Evolutionary conservation across 805 yeast genomes (phyloP), one percentile per base, ranked within the genome.

Genomic region (Schizosaccharomyces octosporus): DNA sequence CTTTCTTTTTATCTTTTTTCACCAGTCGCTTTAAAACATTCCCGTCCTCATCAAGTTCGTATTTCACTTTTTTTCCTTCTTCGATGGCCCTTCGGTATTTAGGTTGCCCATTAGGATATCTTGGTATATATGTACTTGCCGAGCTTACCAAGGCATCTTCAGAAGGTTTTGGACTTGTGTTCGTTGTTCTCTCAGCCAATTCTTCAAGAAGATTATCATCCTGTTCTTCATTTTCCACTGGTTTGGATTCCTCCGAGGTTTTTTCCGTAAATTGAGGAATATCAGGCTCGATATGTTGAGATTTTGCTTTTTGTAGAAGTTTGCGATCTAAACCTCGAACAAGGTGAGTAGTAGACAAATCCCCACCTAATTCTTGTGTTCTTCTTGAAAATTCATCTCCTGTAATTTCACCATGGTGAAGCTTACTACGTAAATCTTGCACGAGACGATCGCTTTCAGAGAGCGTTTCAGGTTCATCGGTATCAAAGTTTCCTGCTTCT

Each of bases 281-380:
- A 45, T 45, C 51, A n/a, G 27, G 27, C 27, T n/a, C 51, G 7
- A 45, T n/a, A 7, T 55, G 29, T 5, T 36, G 19, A 55, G 41
- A 29, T 5, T 31, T 19, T 3, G 36, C 42, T n/a, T 36, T 36
- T 9, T 7, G 45, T 4, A 57, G 17, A 17, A 57, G 45, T 19
- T 15, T 36, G 11, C 60, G 39, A 17, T 57, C 60, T n/a, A 57
- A 27, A 39, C 60, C 60, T 6, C 60, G 43, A 17, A 57, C 60
- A 9, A 39, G 48, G 17, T 57, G 60, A 9, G 48, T 57, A 3
- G 60, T 57, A 9, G n/a, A 6, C 48, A 57, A 6, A 57, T 57
- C 42, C 19, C 60, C 60, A 31, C 60, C 60, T 41, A 57, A 31
- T 21, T 57, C 60, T 17, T 57, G n/a, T 6, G 60, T 21, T 41